Evolutionary conservation across 352 stramenopile genomes (phyloP).

Genomic region (Globisporangium canariense): DNA sequence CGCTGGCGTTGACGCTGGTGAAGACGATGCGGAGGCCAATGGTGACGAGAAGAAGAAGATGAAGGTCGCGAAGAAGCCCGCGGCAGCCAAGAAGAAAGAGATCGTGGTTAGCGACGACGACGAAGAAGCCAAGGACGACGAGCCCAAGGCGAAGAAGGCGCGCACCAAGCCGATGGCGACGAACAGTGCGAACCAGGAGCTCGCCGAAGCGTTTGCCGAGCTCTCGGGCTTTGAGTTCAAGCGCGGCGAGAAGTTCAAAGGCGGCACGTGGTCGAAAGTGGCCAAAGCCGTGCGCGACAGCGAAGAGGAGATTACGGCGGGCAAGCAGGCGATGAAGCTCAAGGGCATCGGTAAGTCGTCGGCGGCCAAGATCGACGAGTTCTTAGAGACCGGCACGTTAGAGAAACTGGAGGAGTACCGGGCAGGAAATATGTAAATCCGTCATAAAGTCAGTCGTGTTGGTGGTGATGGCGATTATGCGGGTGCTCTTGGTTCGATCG

Average conservation of each 20-base stretch:
- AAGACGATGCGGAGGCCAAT: not conserved
- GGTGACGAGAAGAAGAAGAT: conserved; percentile 24
- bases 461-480: no score
- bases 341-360: conserved; percentile 84
- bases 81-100: conserved; percentile 18
- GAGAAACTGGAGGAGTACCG: conserved; percentile 80
- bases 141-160: conserved; percentile 53
- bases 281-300: conserved; percentile 78
- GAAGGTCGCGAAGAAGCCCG: conserved; percentile 23
- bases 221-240: conserved; percentile 89
- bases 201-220: conserved; percentile 76
- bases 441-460: not conserved
- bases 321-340: conserved; percentile 81
- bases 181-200: conserved; percentile 61
- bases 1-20: not conserved
- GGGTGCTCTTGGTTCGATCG: no score
- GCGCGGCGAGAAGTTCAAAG: conserved; percentile 83
- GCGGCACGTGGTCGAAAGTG: conserved; percentile 85
- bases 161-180: conserved; percentile 39
- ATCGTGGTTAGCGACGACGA: conserved; percentile 24
- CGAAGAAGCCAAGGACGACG: conserved; percentile 42
- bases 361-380: conserved; percentile 82
- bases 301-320: conserved; percentile 55
- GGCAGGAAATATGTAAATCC: conserved; percentile 70
- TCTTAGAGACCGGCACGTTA: conserved; percentile 78